phyloP scores from a whole-genome alignment of 495 filamentous ascomycete species.

The Trichoderma parareesei region DNA sequence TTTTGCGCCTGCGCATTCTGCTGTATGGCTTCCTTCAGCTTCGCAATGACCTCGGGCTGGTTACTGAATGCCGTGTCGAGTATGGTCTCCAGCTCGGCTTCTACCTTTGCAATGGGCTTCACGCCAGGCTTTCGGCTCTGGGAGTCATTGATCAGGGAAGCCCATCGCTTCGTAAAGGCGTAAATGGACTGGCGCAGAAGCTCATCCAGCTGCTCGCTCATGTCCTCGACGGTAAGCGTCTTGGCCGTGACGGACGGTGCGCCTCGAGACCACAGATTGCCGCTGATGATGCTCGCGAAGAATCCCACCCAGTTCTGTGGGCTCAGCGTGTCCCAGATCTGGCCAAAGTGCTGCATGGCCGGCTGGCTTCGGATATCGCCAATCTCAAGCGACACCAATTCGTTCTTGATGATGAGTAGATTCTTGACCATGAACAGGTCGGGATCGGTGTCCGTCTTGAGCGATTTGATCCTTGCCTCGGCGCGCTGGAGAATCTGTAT shows the following conservation, averaged over 20 bases:
- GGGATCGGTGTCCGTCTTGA: conserved; percentile 46
- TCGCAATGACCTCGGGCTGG: conserved; percentile 38
- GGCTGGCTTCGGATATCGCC: conserved; percentile 67
- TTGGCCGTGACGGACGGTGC: conserved; percentile 10
- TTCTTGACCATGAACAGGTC: conserved; percentile 89
- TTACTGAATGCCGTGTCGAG: conserved; percentile 35
- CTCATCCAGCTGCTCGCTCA: conserved; percentile 74
- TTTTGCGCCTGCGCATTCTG: conserved; percentile 34
- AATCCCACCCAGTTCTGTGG: conserved; percentile 33
- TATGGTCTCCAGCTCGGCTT: conserved; percentile 39
- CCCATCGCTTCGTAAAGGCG: conserved; percentile 64
- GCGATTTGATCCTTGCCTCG: conserved; percentile 38
- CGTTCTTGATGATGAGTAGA: conserved; percentile 81
- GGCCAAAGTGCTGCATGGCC: conserved; percentile 57
- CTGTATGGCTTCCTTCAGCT: conserved; percentile 42
- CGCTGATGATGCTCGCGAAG: conserved; percentile 32
- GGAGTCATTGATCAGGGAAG: conserved; percentile 31
- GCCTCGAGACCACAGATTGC: conserved; percentile 28
- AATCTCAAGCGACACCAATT: conserved; percentile 88
- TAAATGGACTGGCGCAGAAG: conserved; percentile 69
- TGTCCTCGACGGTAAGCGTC: conserved; percentile 42
- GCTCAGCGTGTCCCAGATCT: conserved; percentile 65
- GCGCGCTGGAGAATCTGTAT: conserved; percentile 43
- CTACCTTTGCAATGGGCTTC: conserved; percentile 31
- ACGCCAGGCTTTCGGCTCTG: conserved; percentile 25